phyloP scores from a whole-genome alignment of 2,329 filamentous ascomycete species.

The Achaetomium macrosporum region DNA sequence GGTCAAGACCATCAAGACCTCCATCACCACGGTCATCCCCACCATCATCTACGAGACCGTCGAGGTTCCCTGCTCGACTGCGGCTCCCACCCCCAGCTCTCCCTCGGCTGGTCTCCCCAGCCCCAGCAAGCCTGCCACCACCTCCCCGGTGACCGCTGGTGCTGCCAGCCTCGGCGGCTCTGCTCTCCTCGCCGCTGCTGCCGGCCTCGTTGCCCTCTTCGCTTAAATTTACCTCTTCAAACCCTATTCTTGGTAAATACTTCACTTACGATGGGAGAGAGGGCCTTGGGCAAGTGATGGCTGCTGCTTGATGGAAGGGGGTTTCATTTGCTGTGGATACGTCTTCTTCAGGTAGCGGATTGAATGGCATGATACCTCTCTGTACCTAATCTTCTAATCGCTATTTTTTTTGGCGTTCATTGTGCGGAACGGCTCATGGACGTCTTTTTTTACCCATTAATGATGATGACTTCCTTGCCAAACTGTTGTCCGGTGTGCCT shows the following conservation, averaged over 20 bases:
- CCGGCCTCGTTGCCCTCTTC: slow-evolving; percentile 50
- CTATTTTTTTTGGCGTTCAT: slow-evolving; percentile 26
- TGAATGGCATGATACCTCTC: slow-evolving; percentile 28
- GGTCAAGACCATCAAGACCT: slow-evolving; percentile 50
- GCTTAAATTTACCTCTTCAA: slow-evolving; percentile 38
- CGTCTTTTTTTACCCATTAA: slow-evolving; percentile 19
- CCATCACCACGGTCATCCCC: slow-evolving; percentile 50
- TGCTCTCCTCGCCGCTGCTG: slow-evolving; percentile 47
- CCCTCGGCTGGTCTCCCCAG: slow-evolving; percentile 12
- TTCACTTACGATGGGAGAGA: neutral
- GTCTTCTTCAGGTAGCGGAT: slow-evolving; percentile 11
- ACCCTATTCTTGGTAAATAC: neutral
- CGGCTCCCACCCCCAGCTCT: slow-evolving; percentile 23
- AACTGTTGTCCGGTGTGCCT: too few relatives aligned
- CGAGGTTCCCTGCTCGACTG: slow-evolving; percentile 37
- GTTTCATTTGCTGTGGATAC: slow-evolving; percentile 6
- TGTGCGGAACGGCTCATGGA: slow-evolving; percentile 19
- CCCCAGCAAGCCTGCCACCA: slow-evolving; percentile 26
- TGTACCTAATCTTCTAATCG: slow-evolving; percentile 48
- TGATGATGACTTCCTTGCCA: neutral
- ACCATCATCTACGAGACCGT: slow-evolving; percentile 48
- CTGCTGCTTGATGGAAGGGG: slow-evolving; percentile 1
- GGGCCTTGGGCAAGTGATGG: neutral
- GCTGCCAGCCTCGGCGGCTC: slow-evolving; percentile 50
- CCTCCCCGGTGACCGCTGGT: slow-evolving; percentile 40